phyloP scores from a whole-genome alignment of 768 basidiomycete species.

The Xerocomellus amylosporus region DNA sequence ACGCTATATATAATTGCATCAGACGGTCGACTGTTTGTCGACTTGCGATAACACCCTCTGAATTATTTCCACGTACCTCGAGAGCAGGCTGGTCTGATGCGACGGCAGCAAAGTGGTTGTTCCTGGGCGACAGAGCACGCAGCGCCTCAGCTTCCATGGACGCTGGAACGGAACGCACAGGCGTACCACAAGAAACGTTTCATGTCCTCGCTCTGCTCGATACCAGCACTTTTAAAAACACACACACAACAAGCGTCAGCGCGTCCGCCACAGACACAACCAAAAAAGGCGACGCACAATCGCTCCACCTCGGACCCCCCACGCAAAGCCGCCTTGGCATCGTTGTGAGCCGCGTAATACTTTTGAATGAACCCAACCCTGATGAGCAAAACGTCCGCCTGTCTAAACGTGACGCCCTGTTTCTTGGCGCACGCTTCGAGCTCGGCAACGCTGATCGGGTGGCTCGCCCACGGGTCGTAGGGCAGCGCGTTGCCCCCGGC shows the following conservation, averaged over 20 bases:
- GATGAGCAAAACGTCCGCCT: conserved; percentile 59
- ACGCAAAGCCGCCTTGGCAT: conserved; percentile 43
- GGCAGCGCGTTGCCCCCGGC: conserved; percentile 41
- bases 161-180: background rate
- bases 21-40: background rate
- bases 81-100: conserved; percentile 67
- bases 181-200: conserved; percentile 67
- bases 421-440: conserved; percentile 56
- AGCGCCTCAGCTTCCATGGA: background rate
- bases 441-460: conserved; percentile 50
- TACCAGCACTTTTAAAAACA: conserved; percentile 44
- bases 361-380: conserved; percentile 63
- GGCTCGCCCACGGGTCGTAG: conserved; percentile 62
- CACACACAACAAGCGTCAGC: background rate
- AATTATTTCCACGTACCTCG: conserved; percentile 41
- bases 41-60: background rate
- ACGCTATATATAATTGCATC: conserved; percentile 31
- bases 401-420: conserved; percentile 56
- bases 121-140: conserved; percentile 37
- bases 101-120: conserved; percentile 70
- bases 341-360: conserved; percentile 43
- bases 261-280: background rate
- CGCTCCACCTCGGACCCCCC: conserved; percentile 39
- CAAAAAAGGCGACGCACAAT: no score
- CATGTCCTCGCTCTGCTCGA: conserved; percentile 68